Percentiles rank a stretch among this genome's conserved stretches.
Evolutionary conservation across 2,329 filamentous ascomycete species (phyloP).

Genomic region (Verticillium nubilum): DNA sequence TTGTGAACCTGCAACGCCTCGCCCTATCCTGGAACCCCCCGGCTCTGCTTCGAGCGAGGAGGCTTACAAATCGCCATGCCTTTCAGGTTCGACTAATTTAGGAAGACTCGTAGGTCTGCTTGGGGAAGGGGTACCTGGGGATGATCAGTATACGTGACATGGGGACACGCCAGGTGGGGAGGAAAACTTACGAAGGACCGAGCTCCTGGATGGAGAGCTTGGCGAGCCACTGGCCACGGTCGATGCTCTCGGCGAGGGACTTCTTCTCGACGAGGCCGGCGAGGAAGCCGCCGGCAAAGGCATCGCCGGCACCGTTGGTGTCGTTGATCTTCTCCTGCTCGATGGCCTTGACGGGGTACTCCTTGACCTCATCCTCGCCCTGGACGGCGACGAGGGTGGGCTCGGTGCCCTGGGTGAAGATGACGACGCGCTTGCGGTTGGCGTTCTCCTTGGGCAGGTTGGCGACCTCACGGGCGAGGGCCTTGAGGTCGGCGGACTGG

Average conservation of each 20-base stretch:
- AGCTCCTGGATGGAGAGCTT: conserved; percentile 91
- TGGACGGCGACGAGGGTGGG: conserved; percentile 81
- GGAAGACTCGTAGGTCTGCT: conserved; percentile 63
- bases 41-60: conserved; percentile 4
- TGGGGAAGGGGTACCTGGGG: conserved; percentile 71
- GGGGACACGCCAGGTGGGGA: background rate
- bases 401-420: conserved; percentile 92
- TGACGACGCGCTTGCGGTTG: conserved; percentile 75
- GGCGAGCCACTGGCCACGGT: conserved; percentile 96
- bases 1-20: conserved; percentile 36
- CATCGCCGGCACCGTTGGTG: conserved; percentile 95
- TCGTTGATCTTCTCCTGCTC: conserved; percentile 77
- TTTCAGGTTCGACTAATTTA: conserved; percentile 9
- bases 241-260: conserved; percentile 69
- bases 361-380: conserved; percentile 63
- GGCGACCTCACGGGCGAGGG: conserved; percentile 81
- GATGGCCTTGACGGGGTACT: conserved; percentile 79
- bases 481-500: conserved; percentile 69
- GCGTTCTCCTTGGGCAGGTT: conserved; percentile 88
- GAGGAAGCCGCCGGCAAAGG: conserved; percentile 90
- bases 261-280: conserved; percentile 86
- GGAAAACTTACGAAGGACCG: conserved; percentile 78
- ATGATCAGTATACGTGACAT: background rate
- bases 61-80: conserved; percentile 15
- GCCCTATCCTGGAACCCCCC: conserved; percentile 15